These are phyloP conservation scores for Leptodermis oblonga DNA, from an alignment of 257 asterid genomes.

Conservation along the genomic window DNA sequence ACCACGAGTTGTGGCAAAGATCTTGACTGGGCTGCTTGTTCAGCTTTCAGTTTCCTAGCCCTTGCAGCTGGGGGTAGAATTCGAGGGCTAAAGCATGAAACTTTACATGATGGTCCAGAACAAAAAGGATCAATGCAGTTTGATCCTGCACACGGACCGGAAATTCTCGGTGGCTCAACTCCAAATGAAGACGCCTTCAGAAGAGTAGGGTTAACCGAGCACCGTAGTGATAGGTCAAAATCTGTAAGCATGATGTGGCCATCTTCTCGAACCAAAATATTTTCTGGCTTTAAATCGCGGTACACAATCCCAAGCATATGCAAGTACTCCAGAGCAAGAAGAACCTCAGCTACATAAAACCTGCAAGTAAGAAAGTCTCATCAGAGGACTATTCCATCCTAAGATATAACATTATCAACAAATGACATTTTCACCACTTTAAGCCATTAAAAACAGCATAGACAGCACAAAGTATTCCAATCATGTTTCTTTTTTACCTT, in stretches of 20 bases:
- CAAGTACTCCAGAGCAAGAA: constrained; percentile 81
- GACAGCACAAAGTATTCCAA: neutral
- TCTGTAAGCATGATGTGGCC: constrained; percentile 95
- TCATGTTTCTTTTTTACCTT: constrained; percentile 39
- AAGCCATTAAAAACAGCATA: neutral
- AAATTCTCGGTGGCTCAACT: constrained; percentile 62
- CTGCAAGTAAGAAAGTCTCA: constrained; percentile 27
- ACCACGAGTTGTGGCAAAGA: constrained; percentile 79
- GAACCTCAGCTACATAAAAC: constrained; percentile 94
- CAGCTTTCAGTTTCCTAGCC: constrained; percentile 52
- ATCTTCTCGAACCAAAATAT: constrained; percentile 82
- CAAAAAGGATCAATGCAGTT: constrained; percentile 95
- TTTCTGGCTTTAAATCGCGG: constrained; percentile 87
- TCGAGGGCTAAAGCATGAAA: constrained; percentile 88
- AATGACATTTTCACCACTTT: neutral
- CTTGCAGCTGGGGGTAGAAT: constrained; percentile 42
- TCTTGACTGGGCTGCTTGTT: constrained; percentile 39
- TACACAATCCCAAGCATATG: constrained; percentile 97
- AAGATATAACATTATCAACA: neutral
- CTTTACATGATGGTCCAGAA: constrained; percentile 76
- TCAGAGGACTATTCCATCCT: neutral
- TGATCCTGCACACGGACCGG: constrained; percentile 90
- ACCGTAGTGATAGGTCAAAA: constrained; percentile 81
- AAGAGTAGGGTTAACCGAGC: constrained; percentile 83
- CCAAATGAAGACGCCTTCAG: constrained; percentile 41